phyloP scores from a whole-genome alignment of 495 filamentous ascomycete genomes.

The Aspergillus campestris region DNA sequence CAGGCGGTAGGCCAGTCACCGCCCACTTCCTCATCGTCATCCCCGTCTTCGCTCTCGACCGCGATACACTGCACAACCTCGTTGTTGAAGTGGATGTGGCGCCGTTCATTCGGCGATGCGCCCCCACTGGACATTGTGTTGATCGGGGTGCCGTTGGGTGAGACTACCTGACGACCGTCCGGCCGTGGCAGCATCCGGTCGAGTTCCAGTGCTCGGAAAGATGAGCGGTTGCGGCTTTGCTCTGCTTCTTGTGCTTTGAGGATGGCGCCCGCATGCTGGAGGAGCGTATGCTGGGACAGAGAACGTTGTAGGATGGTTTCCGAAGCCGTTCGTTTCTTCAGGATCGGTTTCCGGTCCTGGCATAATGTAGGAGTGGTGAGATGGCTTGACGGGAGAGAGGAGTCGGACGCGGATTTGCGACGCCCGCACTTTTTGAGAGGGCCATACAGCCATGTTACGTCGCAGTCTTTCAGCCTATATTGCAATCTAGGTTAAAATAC shows the following conservation, averaged over 20 bases:
- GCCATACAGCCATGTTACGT: conserved; percentile 97
- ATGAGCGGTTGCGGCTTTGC: conserved; percentile 32
- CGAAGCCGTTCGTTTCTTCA: conserved; percentile 95
- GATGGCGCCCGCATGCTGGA: conserved; percentile 89
- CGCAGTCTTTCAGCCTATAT: conserved; percentile 86
- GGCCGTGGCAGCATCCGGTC: conserved; percentile 39
- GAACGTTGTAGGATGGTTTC: conserved; percentile 92
- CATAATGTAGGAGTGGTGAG: conserved; percentile 79
- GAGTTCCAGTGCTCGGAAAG: conserved; percentile 61
- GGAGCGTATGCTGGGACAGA: conserved; percentile 77
- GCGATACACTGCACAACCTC: conserved; percentile 94
- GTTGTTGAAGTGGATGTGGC: conserved; percentile 94
- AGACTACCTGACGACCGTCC: conserved; percentile 19
- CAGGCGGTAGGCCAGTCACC: conserved; percentile 30
- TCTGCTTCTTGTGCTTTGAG: conserved; percentile 80
- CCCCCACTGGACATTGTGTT: conserved; percentile 39
- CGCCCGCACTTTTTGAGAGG: conserved; percentile 66
- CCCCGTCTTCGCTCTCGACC: conserved; percentile 70
- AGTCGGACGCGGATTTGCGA: conserved; percentile 27
- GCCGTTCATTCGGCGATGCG: conserved; percentile 61
- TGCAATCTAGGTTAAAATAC: conserved; percentile 7
- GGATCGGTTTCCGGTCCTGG: conserved; percentile 77
- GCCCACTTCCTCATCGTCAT: conserved; percentile 52
- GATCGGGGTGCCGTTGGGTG: conserved; percentile 20
- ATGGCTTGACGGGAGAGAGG: conserved; percentile 46